Percentiles rank a stretch among this genome's conserved stretches.
Conservation (phyloP, 169 alveolate species). For the Babesia bigemina region DNA sequence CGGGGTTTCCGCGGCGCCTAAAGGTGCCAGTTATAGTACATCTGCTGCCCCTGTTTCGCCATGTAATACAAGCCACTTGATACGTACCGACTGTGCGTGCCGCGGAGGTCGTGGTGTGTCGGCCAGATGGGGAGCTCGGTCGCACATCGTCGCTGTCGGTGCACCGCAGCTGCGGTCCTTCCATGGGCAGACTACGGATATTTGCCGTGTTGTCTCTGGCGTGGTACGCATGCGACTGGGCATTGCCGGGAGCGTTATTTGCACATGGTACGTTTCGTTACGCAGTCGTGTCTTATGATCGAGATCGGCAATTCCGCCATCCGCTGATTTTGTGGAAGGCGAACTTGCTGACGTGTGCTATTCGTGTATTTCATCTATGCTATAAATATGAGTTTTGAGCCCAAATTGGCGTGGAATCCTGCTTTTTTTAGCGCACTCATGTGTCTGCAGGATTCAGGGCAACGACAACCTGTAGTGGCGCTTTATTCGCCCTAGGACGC, state of each 20-base stretch:
- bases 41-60: not conserved
- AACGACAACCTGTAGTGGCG: not conserved
- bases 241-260: not conserved
- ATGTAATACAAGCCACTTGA: too few species aligned
- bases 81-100: not conserved
- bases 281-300: not conserved
- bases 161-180: conserved; percentile 7
- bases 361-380: too few species aligned
- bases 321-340: not conserved
- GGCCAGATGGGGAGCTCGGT: conserved; percentile 8
- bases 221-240: not conserved
- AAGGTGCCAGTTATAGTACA: not conserved
- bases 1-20: not conserved
- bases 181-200: not conserved
- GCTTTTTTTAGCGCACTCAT: not conserved
- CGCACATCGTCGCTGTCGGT: not conserved
- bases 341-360: too few species aligned
- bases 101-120: not conserved
- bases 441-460: not conserved
- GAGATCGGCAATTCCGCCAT: not conserved
- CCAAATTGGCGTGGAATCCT: conserved; percentile 8
- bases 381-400: too few species aligned
- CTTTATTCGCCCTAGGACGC: not conserved
- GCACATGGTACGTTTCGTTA: conserved; percentile 6
- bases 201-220: not conserved